These are phyloP conservation scores for Boletus sensibilis DNA, from an alignment of 768 basidiomycete genomes.

Conservation along the genomic window DNA sequence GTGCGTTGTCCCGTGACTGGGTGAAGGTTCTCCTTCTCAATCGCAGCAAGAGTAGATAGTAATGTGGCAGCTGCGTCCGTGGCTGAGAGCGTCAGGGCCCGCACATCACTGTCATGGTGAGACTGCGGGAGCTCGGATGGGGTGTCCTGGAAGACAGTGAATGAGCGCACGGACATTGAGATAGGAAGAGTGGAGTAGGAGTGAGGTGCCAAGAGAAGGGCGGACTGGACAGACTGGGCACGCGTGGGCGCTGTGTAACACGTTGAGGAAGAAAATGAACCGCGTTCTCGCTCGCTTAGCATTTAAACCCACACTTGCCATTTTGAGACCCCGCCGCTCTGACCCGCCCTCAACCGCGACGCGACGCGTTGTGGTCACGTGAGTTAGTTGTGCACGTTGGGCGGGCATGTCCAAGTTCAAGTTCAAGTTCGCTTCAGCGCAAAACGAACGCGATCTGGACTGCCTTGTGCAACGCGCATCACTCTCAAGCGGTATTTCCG, in stretches of 20 bases:
- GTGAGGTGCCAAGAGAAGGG: not conserved
- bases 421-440: no score
- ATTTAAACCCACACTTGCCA: slow-evolving; percentile 31
- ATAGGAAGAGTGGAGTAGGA: slow-evolving; percentile 12
- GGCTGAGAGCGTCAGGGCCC: slow-evolving; percentile 18
- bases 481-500: not conserved
- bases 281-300: slow-evolving; percentile 24
- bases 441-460: not conserved
- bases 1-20: slow-evolving; percentile 69
- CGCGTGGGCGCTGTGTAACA: slow-evolving; percentile 33
- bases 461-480: slow-evolving; percentile 1
- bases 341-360: slow-evolving; percentile 24
- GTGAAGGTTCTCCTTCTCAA: slow-evolving; percentile 79
- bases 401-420: not conserved
- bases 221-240: not conserved
- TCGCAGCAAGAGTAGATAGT: slow-evolving; percentile 36
- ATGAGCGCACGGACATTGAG: slow-evolving; percentile 56
- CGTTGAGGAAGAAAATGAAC: slow-evolving; percentile 31
- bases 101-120: slow-evolving; percentile 23
- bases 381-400: not conserved
- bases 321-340: slow-evolving; percentile 36
- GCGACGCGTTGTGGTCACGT: slow-evolving; percentile 33
- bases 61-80: slow-evolving; percentile 33
- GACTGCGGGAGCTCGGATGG: slow-evolving; percentile 39
- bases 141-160: slow-evolving; percentile 64